Evolutionary conservation across 495 filamentous ascomycete species (phyloP), one percentile per base, ranked within the genome.

Genomic region (Pseudotulostoma volvatum): DNA sequence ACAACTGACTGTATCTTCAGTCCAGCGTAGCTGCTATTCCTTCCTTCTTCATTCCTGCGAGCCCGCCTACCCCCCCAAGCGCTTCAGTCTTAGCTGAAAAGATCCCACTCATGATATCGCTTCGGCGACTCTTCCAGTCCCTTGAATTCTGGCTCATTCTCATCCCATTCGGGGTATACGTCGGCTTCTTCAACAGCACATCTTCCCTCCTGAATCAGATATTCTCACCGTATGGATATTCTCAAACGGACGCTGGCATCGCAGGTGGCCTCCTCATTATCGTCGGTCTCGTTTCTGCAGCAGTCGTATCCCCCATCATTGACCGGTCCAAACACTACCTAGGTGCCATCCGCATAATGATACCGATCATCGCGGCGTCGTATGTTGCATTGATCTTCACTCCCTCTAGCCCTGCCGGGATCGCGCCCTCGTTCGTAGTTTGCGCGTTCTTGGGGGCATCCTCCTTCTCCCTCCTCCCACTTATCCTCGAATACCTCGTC

Each of bases 151-250:
- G 75, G 68, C 66, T 87, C 39, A 60, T 92, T 50, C 54, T 82
- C 28, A 43, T 83, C 43, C 74, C 84, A 37, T 97, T 88, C 60
- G 58, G 71, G 34, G 54, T 87, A 52, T 94, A 88, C 60, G 82
- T 95, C 43, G 83, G 77, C 32, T 78, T 87, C 64, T 97, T 97
- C 72, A 95, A 94, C 67, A 77, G 77, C 54, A 59, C 85, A 49
- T 92, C 87, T 34, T 81, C 83, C 9, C 74, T 96, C 3, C 65
- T 96, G 1, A 92, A 86, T 64, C 86, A 93, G 52, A 81, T 96
- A 55, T 71, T 96, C 40, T 58, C 71, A 5, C 90, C 90, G 0
- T 81, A 93, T 61, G 73, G 67, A 44, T 93, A 77, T 68, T 69
- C 60, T 38, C 80, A 87, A 53, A 76, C 76, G 32, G 69, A 93